Evolutionary conservation across 1,139 yeast genomes (phyloP).

Genomic region (Hyphopichia wangnamkhiaoensis): DNA sequence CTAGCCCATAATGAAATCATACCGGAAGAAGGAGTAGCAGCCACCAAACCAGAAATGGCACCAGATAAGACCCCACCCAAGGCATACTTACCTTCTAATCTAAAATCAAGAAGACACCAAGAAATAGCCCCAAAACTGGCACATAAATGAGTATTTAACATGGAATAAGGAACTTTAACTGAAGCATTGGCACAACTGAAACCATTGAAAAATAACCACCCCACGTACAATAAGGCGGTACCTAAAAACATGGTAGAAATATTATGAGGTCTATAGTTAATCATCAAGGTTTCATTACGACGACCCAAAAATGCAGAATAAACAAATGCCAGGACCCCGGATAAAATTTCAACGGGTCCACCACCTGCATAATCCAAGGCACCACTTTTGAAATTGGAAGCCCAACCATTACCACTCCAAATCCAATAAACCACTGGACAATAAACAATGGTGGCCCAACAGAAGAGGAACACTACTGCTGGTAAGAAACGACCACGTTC

Average conservation of each 20-base stretch:
- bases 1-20: constrained; percentile 91
- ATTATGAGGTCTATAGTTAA: constrained; percentile 93
- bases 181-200: constrained; percentile 72
- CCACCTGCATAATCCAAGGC: constrained; percentile 97
- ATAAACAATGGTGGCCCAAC: constrained; percentile 91
- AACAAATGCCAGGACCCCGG: constrained; percentile 90
- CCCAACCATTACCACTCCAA: constrained; percentile 93
- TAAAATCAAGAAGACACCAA: constrained; percentile 88
- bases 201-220: constrained; percentile 90
- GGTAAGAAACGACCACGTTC: constrained; percentile 92
- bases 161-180: constrained; percentile 73
- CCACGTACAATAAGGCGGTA: constrained; percentile 62
- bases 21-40: constrained; percentile 95
- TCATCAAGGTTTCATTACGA: constrained; percentile 78
- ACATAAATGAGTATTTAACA: constrained; percentile 87
- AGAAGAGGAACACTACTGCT: constrained; percentile 74
- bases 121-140: constrained; percentile 91
- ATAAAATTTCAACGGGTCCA: constrained; percentile 91
- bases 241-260: constrained; percentile 84
- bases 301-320: constrained; percentile 81
- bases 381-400: constrained; percentile 69
- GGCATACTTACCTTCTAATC: constrained; percentile 88
- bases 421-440: constrained; percentile 95
- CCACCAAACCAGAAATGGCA: constrained; percentile 90
- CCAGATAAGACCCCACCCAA: constrained; percentile 97